phyloP scores from a whole-genome alignment of 306 rosid genomes.

The Ochetophila trinervis region DNA sequence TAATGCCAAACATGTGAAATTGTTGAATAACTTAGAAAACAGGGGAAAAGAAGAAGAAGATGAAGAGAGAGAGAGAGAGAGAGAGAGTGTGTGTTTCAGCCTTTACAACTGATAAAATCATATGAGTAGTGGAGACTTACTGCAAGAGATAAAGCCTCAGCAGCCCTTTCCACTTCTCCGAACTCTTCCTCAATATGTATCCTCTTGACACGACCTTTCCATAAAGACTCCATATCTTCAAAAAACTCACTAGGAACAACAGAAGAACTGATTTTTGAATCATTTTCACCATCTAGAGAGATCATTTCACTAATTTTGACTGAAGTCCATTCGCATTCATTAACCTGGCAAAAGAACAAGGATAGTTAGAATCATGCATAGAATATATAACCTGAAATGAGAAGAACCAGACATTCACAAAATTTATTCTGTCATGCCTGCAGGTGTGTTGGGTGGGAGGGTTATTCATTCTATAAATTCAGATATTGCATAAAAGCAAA shows the following conservation, averaged over 20 bases:
- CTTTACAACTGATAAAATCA: background rate
- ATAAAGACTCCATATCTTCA: constrained; percentile 87
- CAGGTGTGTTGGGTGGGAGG: background rate
- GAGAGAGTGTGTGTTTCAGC: no score
- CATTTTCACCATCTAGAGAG: constrained; percentile 61
- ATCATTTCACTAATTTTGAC: constrained; percentile 65
- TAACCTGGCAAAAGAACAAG: constrained; percentile 46
- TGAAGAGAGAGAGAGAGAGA: no score
- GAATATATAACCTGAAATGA: background rate
- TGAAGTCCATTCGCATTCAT: constrained; percentile 65
- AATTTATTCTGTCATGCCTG: no score
- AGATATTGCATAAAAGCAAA: background rate
- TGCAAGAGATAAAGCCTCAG: constrained; percentile 67
- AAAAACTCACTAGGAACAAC: constrained; percentile 70
- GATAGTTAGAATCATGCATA: constrained; percentile 10
- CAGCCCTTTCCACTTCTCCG: constrained; percentile 68
- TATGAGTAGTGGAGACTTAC: constrained; percentile 48
- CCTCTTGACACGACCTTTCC: constrained; percentile 90
- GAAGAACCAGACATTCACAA: background rate
- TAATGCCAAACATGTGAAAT: no score
- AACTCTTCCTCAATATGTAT: constrained; percentile 63
- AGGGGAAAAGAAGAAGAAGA: no score
- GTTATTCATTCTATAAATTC: background rate
- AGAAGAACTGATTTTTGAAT: constrained; percentile 63
- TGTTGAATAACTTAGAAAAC: no score